Conservation (phyloP, 2,329 filamentous ascomycete genomes). For the Epicoccum nigrum region DNA sequence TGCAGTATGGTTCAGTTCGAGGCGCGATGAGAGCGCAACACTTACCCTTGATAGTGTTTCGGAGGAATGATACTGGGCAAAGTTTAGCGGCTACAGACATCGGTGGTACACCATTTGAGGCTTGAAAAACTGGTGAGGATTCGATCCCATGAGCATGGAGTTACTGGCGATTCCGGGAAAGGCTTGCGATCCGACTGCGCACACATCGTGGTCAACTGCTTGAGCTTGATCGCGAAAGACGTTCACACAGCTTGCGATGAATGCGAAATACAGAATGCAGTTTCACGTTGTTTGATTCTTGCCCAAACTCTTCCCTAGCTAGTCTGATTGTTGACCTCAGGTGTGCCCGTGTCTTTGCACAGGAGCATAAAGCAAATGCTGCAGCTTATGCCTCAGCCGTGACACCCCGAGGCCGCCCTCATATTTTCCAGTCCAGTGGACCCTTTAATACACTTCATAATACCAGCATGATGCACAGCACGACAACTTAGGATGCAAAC, state of each 20-base stretch:
- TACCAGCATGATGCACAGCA: constrained; percentile 4
- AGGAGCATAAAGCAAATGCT: background rate
- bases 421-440: constrained; percentile 1
- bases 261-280: background rate
- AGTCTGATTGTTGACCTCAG: constrained; percentile 1
- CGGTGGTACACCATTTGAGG: background rate
- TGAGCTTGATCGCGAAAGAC: background rate
- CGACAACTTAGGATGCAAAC: constrained; percentile 3
- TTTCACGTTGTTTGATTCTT: constrained; percentile 13
- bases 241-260: background rate
- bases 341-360: background rate
- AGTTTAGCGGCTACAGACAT: no score
- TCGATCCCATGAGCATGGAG: constrained; percentile 9
- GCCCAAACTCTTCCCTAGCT: constrained; percentile 9
- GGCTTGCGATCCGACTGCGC: background rate
- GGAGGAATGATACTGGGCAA: background rate
- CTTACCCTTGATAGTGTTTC: background rate
- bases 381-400: constrained; percentile 1
- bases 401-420: constrained; percentile 4
- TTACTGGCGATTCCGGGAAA: constrained; percentile 10
- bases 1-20: constrained; percentile 95
- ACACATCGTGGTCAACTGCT: background rate
- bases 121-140: background rate
- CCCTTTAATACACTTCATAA: background rate
- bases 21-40: constrained; percentile 67